phyloP scores from a whole-genome alignment of 768 basidiomycete genomes.

The Nidularia sp. region DNA sequence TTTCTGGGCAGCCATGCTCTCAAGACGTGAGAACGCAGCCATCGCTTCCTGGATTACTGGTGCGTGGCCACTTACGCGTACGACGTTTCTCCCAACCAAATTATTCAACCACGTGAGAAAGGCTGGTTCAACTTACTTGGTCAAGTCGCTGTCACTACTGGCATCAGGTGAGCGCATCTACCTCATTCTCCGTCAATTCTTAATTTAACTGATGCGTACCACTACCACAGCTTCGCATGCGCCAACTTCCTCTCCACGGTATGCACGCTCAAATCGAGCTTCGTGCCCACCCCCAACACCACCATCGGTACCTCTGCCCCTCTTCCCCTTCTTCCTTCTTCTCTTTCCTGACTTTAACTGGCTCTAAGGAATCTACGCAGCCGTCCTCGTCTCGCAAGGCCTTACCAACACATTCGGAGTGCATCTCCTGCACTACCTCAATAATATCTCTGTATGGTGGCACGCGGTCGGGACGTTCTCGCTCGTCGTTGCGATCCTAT shows the following conservation, averaged over 20 bases:
- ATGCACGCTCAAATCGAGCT: constrained; percentile 54
- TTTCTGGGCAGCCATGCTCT: constrained; percentile 80
- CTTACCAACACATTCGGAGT: constrained; percentile 77
- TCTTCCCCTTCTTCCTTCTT: not conserved
- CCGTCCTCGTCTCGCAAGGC: constrained; percentile 63
- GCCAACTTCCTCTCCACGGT: constrained; percentile 67
- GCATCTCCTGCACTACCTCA: constrained; percentile 57
- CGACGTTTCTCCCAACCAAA: not conserved
- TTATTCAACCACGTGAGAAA: constrained; percentile 7
- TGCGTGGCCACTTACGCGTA: constrained; percentile 1
- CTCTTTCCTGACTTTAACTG: not conserved
- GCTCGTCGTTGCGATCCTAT: constrained; percentile 64
- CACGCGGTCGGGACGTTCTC: constrained; percentile 69
- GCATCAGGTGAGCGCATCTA: constrained; percentile 47
- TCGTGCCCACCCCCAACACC: constrained; percentile 51
- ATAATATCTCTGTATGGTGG: constrained; percentile 73
- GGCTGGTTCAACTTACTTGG: constrained; percentile 74
- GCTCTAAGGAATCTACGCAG: constrained; percentile 53
- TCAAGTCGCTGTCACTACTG: constrained; percentile 75
- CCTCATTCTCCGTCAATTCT: not conserved
- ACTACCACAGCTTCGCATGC: constrained; percentile 47
- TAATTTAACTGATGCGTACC: not conserved
- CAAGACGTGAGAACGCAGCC: constrained; percentile 49
- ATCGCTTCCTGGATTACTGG: constrained; percentile 74
- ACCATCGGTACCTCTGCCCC: constrained; percentile 45